Percentiles rank a stretch among this genome's conserved stretches.
Evolutionary conservation across 331 rosid species (phyloP).

Genomic region (Ulmus americana): DNA sequence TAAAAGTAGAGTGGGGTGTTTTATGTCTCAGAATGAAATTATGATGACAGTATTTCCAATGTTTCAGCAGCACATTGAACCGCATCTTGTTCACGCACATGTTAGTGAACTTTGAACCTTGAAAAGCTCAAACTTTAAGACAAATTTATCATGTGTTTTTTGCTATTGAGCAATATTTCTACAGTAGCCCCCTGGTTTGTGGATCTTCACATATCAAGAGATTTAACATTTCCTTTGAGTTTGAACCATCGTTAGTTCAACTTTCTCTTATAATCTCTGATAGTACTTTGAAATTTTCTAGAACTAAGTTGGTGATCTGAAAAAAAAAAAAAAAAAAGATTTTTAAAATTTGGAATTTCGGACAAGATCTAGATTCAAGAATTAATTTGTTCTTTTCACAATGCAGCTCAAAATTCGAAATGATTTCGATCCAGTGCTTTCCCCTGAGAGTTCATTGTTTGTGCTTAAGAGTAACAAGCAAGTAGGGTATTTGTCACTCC

Average conservation of each 20-base stretch:
- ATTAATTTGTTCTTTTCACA: constrained; percentile 8
- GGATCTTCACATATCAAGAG: constrained; percentile 7
- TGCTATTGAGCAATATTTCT: constrained; percentile 9
- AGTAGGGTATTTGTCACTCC: constrained; percentile 36
- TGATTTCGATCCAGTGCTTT: constrained; percentile 97
- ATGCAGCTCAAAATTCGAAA: constrained; percentile 98
- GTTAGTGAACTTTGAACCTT: constrained; percentile 49
- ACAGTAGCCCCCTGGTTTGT: neutral
- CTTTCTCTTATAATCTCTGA: neutral
- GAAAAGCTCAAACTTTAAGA: neutral
- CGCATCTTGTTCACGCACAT: constrained; percentile 96
- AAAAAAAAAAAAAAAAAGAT: neutral
- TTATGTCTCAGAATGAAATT: constrained; percentile 87
- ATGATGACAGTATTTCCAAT: constrained; percentile 95
- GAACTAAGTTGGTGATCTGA: neutral
- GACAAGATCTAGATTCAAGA: too few species aligned
- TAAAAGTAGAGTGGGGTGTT: constrained; percentile 86
- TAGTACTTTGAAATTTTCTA: neutral
- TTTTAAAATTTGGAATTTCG: neutral
- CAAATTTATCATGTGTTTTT: neutral
- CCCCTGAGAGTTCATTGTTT: constrained; percentile 97
- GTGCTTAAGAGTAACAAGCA: constrained; percentile 87
- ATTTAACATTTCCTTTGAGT: neutral
- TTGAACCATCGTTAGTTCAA: constrained; percentile 8
- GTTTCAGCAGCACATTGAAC: constrained; percentile 97